Conservation (phyloP, 1,284 basidiomycete genomes). For the Trametes versicolor region DNA sequence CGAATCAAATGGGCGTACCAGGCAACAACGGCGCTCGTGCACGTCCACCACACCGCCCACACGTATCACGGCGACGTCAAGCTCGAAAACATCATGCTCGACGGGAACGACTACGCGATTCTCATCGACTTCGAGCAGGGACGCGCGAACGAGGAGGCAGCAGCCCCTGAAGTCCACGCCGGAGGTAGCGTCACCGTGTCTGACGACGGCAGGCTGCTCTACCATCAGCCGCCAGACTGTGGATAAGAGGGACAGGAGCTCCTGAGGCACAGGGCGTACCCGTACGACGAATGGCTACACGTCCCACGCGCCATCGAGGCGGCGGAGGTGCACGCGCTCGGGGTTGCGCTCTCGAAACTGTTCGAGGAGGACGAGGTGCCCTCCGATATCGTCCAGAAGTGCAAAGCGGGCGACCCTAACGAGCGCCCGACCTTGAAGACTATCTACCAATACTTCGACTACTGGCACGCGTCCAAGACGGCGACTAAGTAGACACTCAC, state of each 20-base stretch:
- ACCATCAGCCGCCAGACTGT: background rate
- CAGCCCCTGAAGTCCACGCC: constrained; percentile 16
- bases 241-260: background rate
- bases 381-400: constrained; percentile 1
- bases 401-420: constrained; percentile 12
- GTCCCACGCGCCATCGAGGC: constrained; percentile 12
- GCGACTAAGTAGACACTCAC: too few species aligned
- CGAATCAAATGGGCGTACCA: constrained; percentile 7
- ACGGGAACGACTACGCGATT: constrained; percentile 18
- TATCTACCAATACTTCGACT: background rate
- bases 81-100: constrained; percentile 21
- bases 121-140: constrained; percentile 26
- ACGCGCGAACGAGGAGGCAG: constrained; percentile 17
- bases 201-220: constrained; percentile 5
- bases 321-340: constrained; percentile 18
- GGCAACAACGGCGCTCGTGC: constrained; percentile 3
- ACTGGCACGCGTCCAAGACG: too few species aligned
- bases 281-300: constrained; percentile 14
- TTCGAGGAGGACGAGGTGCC: background rate
- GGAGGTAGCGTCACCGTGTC: background rate
- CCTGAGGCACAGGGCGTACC: background rate
- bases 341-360: constrained; percentile 3
- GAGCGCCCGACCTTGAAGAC: background rate
- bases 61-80: constrained; percentile 25
- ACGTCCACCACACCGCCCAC: constrained; percentile 13